These are phyloP conservation scores for Camelina neglecta DNA, from an alignment of 345 rosid species.

Conservation along the genomic window DNA sequence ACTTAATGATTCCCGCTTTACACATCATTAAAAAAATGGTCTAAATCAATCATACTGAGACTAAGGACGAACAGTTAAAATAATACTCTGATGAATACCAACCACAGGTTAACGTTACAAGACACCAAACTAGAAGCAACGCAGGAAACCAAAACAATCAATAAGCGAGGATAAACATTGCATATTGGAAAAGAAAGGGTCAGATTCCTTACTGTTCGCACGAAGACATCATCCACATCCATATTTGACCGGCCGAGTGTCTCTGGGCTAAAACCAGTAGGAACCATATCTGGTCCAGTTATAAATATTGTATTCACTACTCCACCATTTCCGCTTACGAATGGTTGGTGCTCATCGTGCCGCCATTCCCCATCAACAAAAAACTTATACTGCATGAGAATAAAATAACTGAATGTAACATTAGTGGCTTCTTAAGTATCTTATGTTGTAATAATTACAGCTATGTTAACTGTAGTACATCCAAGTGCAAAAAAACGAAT, in stretches of 20 bases:
- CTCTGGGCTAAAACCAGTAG: constrained; percentile 48
- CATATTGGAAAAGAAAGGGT: constrained; percentile 13
- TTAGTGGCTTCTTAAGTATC: constrained; percentile 26
- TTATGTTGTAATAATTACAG: constrained; percentile 6
- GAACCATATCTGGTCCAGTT: constrained; percentile 52
- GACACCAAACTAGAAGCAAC: constrained; percentile 1
- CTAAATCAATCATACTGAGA: constrained; percentile 8
- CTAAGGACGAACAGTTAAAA: background rate
- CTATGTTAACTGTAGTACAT: background rate
- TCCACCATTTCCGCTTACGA: constrained; percentile 64
- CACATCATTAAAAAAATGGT: constrained; percentile 20
- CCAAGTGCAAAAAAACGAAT: background rate
- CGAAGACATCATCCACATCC: constrained; percentile 77
- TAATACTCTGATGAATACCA: background rate
- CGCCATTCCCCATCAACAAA: constrained; percentile 92
- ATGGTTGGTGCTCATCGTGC: constrained; percentile 77
- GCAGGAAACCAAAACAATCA: background rate
- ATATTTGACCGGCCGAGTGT: constrained; percentile 57
- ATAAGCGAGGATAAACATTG: background rate
- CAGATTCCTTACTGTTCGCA: constrained; percentile 53
- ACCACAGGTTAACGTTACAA: background rate
- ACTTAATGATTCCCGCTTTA: constrained; percentile 8
- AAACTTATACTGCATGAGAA: constrained; percentile 81
- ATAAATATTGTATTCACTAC: constrained; percentile 69
- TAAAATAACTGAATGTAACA: constrained; percentile 39